Evolutionary conservation across 352 stramenopile genomes (phyloP), one percentile per base, ranked within the genome.

Genomic region (Phytophthora megakarya): DNA sequence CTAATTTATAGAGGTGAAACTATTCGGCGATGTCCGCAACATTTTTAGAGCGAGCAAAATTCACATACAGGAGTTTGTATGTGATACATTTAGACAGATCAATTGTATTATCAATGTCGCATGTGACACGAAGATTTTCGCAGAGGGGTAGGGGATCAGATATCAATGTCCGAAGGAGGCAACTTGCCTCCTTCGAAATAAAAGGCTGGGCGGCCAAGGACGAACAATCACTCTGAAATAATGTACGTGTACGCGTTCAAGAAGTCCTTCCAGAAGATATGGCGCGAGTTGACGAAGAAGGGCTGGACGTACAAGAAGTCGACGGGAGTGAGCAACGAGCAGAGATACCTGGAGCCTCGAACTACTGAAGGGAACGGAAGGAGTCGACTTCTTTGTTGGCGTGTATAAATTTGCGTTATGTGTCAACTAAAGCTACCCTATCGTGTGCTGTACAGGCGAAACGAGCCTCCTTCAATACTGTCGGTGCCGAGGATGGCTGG

Each of bases 41-140:
- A 28, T 12, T 38, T 19, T 26, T n/a, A 2, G 3, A 28, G 13
- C 1, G 16, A 44, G 1, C 39, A 5, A 61, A 62, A 54, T 48
- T 8, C 43, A 23, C 54, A 48, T 62, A 62, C 54, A 42, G 22
- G 42, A 42, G n/a, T 54, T 47, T 54, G 54, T 62, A 54, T 54
- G 32, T 25, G 43, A 47, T 43, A 63, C 48, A 49, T 43, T 48
- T 55, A 26, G 35, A 16, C 33, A 56, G 44, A 18, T 25, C n/a
- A 32, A 7, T 4, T 63, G 44, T 55, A 63, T 16, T 23, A 32
- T 47, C 33, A 28, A 28, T 48, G 15, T 63, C 43, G 5, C 3
- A 39, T 56, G 44, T 16, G 55, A 63, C 55, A 56, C 35, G 23
- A 62, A 5, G 22, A 42, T 49, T 49, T 26, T 30, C 8, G 22